phyloP scores from a whole-genome alignment of 192 early-diverging fungal genomes.

The Coemansia sp. region DNA sequence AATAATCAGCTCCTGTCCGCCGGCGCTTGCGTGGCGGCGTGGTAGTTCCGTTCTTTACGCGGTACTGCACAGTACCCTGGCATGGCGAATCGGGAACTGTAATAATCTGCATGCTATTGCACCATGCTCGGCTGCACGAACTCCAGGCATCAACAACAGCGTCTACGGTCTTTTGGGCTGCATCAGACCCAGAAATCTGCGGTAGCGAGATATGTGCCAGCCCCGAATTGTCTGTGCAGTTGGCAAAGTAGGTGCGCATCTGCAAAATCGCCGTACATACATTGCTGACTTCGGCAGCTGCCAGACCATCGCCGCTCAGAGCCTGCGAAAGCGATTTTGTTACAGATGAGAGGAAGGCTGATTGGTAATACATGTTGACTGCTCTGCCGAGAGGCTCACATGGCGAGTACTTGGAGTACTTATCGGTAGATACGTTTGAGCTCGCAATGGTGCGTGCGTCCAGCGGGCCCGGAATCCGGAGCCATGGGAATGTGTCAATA shows the following conservation, averaged over 20 bases:
- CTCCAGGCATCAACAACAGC: slow-evolving; percentile 23
- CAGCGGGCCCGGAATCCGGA: slow-evolving; percentile 33
- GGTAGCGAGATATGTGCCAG: slow-evolving; percentile 33
- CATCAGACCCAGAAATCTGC: background rate
- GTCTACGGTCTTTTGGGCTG: slow-evolving; percentile 7
- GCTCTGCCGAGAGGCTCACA: slow-evolving; percentile 40
- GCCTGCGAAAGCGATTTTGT: slow-evolving; percentile 27
- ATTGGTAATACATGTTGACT: slow-evolving; percentile 41
- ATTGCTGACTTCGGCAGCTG: slow-evolving; percentile 7
- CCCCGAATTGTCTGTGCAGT: slow-evolving; percentile 21
- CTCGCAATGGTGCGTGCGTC: slow-evolving; percentile 31
- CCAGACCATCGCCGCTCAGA: slow-evolving; percentile 24
- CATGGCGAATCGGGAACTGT: slow-evolving; percentile 27
- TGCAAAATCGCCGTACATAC: slow-evolving; percentile 26
- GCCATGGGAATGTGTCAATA: slow-evolving; percentile 47
- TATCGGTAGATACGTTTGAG: background rate
- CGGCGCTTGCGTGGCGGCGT: slow-evolving; percentile 35
- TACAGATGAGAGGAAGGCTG: slow-evolving; percentile 26
- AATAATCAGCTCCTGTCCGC: slow-evolving; percentile 1
- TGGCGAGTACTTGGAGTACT: background rate
- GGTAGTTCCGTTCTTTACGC: background rate
- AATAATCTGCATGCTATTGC: slow-evolving; percentile 18
- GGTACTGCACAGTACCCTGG: slow-evolving; percentile 16
- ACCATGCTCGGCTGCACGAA: slow-evolving; percentile 23
- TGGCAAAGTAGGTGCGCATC: slow-evolving; percentile 34